A percentile compares a stretch with the other conserved stretches of the same genome.
Evolutionary conservation across 2,329 filamentous ascomycete species (phyloP).

Genomic region (Colletotrichum eleusines): DNA sequence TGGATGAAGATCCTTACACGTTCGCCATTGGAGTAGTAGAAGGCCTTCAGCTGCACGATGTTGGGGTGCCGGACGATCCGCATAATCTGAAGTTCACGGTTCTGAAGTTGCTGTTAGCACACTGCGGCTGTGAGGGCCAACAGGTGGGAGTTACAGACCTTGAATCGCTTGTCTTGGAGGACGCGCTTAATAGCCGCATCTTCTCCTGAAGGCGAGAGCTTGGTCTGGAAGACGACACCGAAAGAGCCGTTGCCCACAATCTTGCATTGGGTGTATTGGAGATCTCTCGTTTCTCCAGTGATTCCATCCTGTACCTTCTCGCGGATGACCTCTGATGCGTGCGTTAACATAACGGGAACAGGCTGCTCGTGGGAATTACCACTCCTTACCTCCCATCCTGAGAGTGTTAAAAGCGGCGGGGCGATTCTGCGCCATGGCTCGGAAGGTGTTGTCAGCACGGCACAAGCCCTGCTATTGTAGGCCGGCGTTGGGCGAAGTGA

Average conservation of each 20-base stretch:
- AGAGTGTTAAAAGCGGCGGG: conserved; percentile 87
- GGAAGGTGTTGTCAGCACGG: conserved; percentile 41
- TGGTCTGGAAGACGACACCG: conserved; percentile 98
- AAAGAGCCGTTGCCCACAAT: conserved; percentile 99
- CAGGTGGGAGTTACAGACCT: conserved; percentile 68
- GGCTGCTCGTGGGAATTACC: conserved; percentile 34
- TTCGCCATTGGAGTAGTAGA: conserved; percentile 99
- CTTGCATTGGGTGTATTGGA: conserved; percentile 99
- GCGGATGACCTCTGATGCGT: conserved; percentile 85
- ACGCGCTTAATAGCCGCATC: conserved; percentile 99
- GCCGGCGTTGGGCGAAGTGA: conserved; percentile 41
- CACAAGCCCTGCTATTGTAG: conserved; percentile 41
- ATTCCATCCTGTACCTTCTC: conserved; percentile 99
- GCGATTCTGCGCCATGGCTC: conserved; percentile 86
- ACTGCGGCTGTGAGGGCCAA: conserved; percentile 2
- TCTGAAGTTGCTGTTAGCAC: conserved; percentile 66
- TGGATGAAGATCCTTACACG: conserved; percentile 70
- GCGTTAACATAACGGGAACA: conserved; percentile 29
- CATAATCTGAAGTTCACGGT: conserved; percentile 99
- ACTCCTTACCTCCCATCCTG: conserved; percentile 93
- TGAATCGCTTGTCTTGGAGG: conserved; percentile 99
- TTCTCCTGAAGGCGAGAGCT: conserved; percentile 96
- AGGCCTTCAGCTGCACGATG: conserved; percentile 98
- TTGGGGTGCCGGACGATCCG: conserved; percentile 98
- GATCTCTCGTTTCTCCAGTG: conserved; percentile 94